These are phyloP conservation scores for Fusarium sp. DNA, from an alignment of 2,329 filamentous ascomycete species.

Conservation along the genomic window DNA sequence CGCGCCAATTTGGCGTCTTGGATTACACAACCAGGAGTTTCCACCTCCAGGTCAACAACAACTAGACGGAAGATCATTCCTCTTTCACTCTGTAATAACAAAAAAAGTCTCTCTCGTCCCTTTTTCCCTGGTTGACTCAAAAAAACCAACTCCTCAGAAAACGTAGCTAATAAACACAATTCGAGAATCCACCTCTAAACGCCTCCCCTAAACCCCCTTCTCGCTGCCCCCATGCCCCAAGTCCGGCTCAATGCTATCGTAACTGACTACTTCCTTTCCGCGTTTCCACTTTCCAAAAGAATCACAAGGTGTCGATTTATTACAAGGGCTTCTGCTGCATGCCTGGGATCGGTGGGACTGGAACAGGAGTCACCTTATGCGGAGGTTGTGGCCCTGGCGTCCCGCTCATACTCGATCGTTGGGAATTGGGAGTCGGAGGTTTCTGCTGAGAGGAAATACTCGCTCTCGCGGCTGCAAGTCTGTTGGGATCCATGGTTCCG, in stretches of 20 bases:
- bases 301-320: conserved; percentile 7
- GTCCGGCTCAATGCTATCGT: not conserved
- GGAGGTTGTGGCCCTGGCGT: conserved; percentile 50
- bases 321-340: conserved; percentile 47
- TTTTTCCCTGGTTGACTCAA: conserved; percentile 32
- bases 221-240: conserved; percentile 2
- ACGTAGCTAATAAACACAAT: conserved; percentile 33
- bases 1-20: conserved; percentile 29
- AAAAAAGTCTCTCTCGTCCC: conserved; percentile 15
- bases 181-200: conserved; percentile 43
- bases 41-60: conserved; percentile 24
- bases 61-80: not conserved
- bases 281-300: conserved; percentile 18
- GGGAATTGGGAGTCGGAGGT: conserved; percentile 51
- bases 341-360: conserved; percentile 56
- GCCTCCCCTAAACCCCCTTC: conserved; percentile 31
- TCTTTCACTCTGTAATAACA: conserved; percentile 17
- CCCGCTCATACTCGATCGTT: conserved; percentile 49
- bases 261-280: conserved; percentile 9
- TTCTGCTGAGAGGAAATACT: conserved; percentile 51
- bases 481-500: conserved; percentile 45
- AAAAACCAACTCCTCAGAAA: conserved; percentile 35
- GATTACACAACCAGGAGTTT: conserved; percentile 36
- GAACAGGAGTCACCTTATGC: conserved; percentile 58
- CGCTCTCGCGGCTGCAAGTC: conserved; percentile 51